phyloP scores from a whole-genome alignment of 208 protist species.

The Leishmania tarentolae region DNA sequence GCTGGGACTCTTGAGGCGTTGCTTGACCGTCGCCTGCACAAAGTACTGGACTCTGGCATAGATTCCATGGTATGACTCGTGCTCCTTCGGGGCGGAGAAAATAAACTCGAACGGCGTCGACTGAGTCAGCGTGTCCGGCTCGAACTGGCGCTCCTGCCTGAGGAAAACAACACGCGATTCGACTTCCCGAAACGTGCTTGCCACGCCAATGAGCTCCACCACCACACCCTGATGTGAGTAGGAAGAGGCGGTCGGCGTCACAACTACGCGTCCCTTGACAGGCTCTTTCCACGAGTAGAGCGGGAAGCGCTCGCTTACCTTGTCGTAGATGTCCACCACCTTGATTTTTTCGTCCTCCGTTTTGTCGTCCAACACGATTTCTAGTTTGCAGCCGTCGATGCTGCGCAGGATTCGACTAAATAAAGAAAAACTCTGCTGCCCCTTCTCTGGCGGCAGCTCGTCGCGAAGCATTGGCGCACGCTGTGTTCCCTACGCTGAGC shows the following conservation, averaged over 20 bases:
- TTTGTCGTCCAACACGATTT: constrained; percentile 53
- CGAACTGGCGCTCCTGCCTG: constrained; percentile 71
- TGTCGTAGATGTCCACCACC: constrained; percentile 33
- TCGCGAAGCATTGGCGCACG: constrained; percentile 48
- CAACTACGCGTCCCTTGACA: constrained; percentile 53
- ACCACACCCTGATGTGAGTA: constrained; percentile 78
- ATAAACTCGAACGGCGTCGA: constrained; percentile 64
- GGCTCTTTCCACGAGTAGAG: constrained; percentile 56
- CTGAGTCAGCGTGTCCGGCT: constrained; percentile 55
- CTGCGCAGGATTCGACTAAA: constrained; percentile 64
- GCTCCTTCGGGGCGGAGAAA: constrained; percentile 72
- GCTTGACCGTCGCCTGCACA: constrained; percentile 62
- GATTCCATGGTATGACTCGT: constrained; percentile 87
- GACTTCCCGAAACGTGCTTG: constrained; percentile 35
- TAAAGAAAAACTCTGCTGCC: constrained; percentile 53
- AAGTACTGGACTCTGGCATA: constrained; percentile 72
- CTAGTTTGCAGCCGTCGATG: constrained; percentile 80
- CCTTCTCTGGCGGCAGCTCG: constrained; percentile 60
- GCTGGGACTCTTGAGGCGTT: constrained; percentile 69
- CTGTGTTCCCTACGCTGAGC: neutral
- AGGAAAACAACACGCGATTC: constrained; percentile 51
- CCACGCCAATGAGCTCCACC: constrained; percentile 64
- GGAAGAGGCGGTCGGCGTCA: constrained; percentile 55
- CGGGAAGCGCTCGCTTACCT: constrained; percentile 58
- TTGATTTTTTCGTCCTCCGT: constrained; percentile 20